phyloP scores from a whole-genome alignment of 2,329 filamentous ascomycete species.

The Sporothrix mexicana region DNA sequence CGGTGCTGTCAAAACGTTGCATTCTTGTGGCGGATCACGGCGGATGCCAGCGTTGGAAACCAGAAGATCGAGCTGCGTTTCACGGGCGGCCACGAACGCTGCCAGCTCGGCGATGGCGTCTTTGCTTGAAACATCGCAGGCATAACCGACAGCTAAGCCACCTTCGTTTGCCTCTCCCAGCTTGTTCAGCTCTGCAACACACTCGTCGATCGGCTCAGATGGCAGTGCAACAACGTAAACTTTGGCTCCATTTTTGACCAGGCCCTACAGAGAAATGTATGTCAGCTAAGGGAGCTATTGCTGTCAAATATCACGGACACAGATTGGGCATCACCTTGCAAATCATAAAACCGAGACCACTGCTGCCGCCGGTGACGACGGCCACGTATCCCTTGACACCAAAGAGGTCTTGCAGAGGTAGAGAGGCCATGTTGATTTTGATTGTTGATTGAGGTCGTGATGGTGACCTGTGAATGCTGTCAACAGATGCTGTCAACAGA shows the following conservation, averaged over 20 bases:
- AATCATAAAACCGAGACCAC: conserved; percentile 46
- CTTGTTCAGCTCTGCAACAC: conserved; percentile 63
- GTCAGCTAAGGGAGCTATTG: too few relatives aligned
- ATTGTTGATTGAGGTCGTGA: neutral
- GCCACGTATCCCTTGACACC: conserved; percentile 45
- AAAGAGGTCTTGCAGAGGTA: conserved; percentile 24
- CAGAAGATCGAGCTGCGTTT: conserved; percentile 57
- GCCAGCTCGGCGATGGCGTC: conserved; percentile 63
- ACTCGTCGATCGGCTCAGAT: conserved; percentile 65
- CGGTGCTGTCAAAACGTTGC: conserved; percentile 34
- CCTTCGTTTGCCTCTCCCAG: conserved; percentile 52
- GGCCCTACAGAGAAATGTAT: conserved; percentile 45
- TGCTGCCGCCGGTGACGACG: conserved; percentile 44
- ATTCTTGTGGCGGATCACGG: conserved; percentile 31
- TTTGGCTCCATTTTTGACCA: conserved; percentile 67
- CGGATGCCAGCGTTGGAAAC: conserved; percentile 36
- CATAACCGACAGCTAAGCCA: conserved; percentile 45
- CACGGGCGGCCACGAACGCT: conserved; percentile 57
- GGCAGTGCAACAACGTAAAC: conserved; percentile 74
- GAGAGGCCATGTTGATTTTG: conserved; percentile 27
- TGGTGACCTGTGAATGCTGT: too few relatives aligned
- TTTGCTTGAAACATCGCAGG: conserved; percentile 68
- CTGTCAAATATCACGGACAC: too few relatives aligned
- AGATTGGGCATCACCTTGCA: conserved; percentile 32
- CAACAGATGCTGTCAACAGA: too few relatives aligned